Percentiles rank a stretch among this genome's conserved stretches.
Evolutionary conservation across 2,329 filamentous ascomycete species (phyloP).

Genomic region (Pseudogymnoascus sp.): DNA sequence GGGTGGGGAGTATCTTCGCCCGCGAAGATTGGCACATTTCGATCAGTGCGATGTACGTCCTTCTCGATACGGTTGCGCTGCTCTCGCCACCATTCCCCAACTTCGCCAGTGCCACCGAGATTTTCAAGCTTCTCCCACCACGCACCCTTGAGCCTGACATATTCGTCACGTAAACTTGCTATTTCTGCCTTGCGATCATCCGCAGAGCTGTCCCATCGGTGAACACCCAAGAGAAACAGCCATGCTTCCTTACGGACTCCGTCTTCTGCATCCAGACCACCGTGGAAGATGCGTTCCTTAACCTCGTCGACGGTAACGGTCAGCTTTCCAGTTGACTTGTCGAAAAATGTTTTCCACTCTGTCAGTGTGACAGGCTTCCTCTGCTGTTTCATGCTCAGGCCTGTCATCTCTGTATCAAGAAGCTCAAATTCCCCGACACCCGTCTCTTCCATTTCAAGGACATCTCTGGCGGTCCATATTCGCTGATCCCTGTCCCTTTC

Average conservation of each 20-base stretch:
- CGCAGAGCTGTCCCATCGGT: slow-evolving; percentile 83
- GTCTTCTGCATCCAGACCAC: slow-evolving; percentile 80
- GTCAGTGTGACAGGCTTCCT: slow-evolving; percentile 69
- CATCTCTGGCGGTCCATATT: slow-evolving; percentile 89
- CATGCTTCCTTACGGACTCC: slow-evolving; percentile 94
- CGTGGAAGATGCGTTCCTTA: slow-evolving; percentile 96
- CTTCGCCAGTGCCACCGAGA: slow-evolving; percentile 68
- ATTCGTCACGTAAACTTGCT: slow-evolving; percentile 84
- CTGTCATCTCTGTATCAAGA: slow-evolving; percentile 68
- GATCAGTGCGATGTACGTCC: slow-evolving; percentile 94
- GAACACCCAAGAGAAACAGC: slow-evolving; percentile 86
- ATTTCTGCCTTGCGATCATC: slow-evolving; percentile 79
- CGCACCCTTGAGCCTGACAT: slow-evolving; percentile 82
- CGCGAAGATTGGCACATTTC: slow-evolving; percentile 87
- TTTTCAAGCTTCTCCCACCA: slow-evolving; percentile 97
- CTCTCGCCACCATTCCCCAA: slow-evolving; percentile 94
- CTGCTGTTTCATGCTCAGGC: slow-evolving; percentile 66
- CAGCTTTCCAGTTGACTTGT: slow-evolving; percentile 64
- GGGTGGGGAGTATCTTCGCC: slow-evolving; percentile 96
- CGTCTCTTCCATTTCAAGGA: slow-evolving; percentile 88
- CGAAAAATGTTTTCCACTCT: slow-evolving; percentile 92
- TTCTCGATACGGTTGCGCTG: slow-evolving; percentile 97
- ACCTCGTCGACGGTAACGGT: slow-evolving; percentile 82
- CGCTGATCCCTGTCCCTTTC: slow-evolving; percentile 78
- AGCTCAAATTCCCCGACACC: slow-evolving; percentile 95